Evolutionary conservation across 305 asterid genomes (phyloP), one percentile per base, ranked within the genome.

Genomic region (Petunia hybrid): DNA sequence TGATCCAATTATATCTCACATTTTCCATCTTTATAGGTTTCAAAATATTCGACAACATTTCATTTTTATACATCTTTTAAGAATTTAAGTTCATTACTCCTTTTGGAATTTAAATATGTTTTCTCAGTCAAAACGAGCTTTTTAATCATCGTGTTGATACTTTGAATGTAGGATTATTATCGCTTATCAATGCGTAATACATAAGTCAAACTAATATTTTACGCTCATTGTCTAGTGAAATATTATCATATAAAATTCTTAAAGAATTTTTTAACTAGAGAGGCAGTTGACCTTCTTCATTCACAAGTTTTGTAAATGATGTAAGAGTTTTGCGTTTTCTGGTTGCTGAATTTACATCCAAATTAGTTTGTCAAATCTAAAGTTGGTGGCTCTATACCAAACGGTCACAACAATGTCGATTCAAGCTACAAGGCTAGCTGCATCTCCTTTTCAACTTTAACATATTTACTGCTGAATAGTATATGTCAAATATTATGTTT

Each of bases 321-420:
- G 46, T 2, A 38, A 64, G 45, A 71, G 43, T 48, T 45, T 35
- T 35, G 61, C 61, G 36, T 48, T 71, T 71, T 71, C 78, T 48
- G 45, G 62, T 35, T 48, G 62, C 78, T 48, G 35, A 70, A 45
- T 70, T 48, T 71, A 10, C 60, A 35, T 31, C 62, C 62, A 48
- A 48, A 71, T 73, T 42, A 48, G 62, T 73, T 42, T 73, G 62
- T 73, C 78, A 73, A 48, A 48, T 73, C 78, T 12, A 48, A 73
- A 73, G 62, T 73, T 73, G 78, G 61, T 73, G 45, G 78, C 62
- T 73, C 51, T 35, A 13, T 73, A 73, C 78, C 78, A 73, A 73
- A 73, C 45, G 43, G 41, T 22, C 42, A 46, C 41, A 10, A n/a
- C 35, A 8, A 45, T n/a, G 2, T 5, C 36, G 1, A n/a, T 59